Evolutionary conservation across 2,329 filamentous ascomycete genomes (phyloP).

Genomic region (Zymoseptoria pseudotritici): DNA sequence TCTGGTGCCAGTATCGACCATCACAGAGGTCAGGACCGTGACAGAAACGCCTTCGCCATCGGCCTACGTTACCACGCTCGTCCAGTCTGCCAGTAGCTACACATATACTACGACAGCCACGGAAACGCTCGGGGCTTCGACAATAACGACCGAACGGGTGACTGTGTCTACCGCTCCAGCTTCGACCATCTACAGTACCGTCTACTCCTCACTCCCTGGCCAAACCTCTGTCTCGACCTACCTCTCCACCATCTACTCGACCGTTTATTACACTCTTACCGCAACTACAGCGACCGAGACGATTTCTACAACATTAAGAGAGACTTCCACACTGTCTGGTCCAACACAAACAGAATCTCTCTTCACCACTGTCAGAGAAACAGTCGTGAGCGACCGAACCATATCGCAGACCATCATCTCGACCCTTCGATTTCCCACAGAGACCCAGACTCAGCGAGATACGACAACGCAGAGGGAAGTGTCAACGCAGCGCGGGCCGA

Average conservation of each 20-base stretch:
- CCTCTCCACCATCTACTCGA: not conserved
- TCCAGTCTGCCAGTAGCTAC: not conserved
- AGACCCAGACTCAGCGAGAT: not conserved
- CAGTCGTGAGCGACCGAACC: not conserved
- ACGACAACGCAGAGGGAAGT: not conserved
- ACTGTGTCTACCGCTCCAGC: not conserved
- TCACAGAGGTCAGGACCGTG: not conserved
- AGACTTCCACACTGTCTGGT: not conserved
- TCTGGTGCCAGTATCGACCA: not conserved
- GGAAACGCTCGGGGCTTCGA: not conserved
- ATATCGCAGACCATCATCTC: not conserved
- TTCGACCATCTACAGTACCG: not conserved
- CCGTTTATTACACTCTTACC: not conserved
- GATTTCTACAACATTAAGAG: not conserved
- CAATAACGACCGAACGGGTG: not conserved
- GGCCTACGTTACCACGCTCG: not conserved
- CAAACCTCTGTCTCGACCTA: not conserved
- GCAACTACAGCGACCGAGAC: not conserved
- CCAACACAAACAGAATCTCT: not conserved
- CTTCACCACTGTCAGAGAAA: not conserved
- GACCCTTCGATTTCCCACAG: not conserved
- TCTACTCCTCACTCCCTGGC: not conserved
- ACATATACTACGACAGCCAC: not conserved
- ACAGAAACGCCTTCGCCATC: not conserved
- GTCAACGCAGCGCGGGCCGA: not conserved